Base-by-base conservation (phyloP, 2,329 filamentous ascomycete genomes). In the Colletotrichum gloeosporioides region DNA sequence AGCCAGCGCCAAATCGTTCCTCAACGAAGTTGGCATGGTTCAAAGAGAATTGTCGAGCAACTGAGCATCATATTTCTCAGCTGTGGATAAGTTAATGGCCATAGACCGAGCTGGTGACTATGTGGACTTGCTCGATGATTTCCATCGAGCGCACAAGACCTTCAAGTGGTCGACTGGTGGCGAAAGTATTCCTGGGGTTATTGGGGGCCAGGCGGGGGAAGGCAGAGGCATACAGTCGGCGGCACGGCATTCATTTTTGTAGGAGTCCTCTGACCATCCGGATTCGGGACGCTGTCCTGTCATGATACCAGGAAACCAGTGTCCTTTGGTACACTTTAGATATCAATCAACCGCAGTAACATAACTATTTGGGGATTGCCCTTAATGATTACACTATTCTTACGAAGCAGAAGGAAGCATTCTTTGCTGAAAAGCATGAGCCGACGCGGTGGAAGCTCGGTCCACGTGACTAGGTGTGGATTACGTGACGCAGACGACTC, bases 1-100 rank as follows among this genome's bases (percentile, higher is more conserved):
- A 34, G 87, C 88, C 18, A 91, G 88, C 78, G 89, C 89, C 9
- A 90, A 89, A 82, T 83, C 80, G 72, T 90, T 91, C 78, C 80
- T 90, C 77, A 87, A 86, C 57, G 88, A 90, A 76, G 85, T 91
- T 36, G 82, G 85, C 64, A 83, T 86, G 77, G 85, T 91, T 63
- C 89, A 91, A 80, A 87, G 84, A 77, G 89, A 91, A 80, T 85
- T 91, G 39, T 86, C 86, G 78, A 84, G 81, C 75, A 83, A 82
- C 75, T 87, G 73, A 83, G 22, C 27, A 53, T 59, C 29, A 49
- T 53, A 49, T 27, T 27, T n/a, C 59, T 64, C 36, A 18, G 29
- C 55, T n/a, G 65, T 57, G 49, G 64, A 61, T 22, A 67, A 55
- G 62, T 16, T 32, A 61, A 44, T 62, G 36, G 59, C 29, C 32